Evolutionary conservation across 129 eudicot species (phyloP).

Genomic region (Tagetes patula): DNA sequence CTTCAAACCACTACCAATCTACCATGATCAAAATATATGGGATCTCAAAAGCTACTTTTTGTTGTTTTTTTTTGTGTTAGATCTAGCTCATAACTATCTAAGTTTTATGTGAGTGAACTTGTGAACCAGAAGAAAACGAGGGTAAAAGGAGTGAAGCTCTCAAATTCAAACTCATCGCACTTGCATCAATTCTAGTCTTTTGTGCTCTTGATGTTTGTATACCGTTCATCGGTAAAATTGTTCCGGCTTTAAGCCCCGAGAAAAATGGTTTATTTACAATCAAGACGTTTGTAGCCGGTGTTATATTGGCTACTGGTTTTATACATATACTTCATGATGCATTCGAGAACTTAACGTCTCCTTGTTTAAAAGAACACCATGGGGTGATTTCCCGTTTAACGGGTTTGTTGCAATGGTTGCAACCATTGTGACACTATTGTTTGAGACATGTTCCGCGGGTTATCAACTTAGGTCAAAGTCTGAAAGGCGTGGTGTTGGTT

Average conservation of each 20-base stretch:
- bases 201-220: constrained; percentile 41
- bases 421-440: constrained; percentile 39
- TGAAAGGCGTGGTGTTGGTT: background rate
- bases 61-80: constrained; percentile 17
- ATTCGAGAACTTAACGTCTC: constrained; percentile 36
- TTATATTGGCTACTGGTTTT: constrained; percentile 53
- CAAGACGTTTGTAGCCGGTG: constrained; percentile 57
- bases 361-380: constrained; percentile 34
- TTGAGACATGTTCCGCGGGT: constrained; percentile 43
- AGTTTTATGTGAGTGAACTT: constrained; percentile 37
- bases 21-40: constrained; percentile 16
- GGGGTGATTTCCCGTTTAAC: constrained; percentile 46
- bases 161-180: constrained; percentile 42
- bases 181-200: constrained; percentile 37
- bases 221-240: constrained; percentile 36
- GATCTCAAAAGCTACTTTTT: constrained; percentile 10
- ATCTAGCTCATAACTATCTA: background rate
- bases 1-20: background rate
- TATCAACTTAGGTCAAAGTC: constrained; percentile 29
- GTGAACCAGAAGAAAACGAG: constrained; percentile 27
- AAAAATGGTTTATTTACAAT: constrained; percentile 38
- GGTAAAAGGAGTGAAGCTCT: constrained; percentile 36
- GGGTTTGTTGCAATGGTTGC: constrained; percentile 52
- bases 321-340: constrained; percentile 57
- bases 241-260: constrained; percentile 38